Conservation (phyloP, 371 early-diverging fungal species). For the Ordospora colligata region DNA sequence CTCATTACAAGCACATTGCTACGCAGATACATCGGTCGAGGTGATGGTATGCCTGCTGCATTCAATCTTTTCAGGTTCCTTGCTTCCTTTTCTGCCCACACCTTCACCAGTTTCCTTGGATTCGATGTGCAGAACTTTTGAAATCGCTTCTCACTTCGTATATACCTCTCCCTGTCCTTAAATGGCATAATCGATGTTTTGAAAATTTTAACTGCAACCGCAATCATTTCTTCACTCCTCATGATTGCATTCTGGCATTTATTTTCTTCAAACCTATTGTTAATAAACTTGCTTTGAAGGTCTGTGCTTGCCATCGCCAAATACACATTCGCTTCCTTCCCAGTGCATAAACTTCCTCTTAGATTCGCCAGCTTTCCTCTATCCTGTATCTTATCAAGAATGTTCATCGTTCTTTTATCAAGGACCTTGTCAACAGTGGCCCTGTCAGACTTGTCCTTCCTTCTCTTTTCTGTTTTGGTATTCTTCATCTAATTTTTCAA, state of each 20-base stretch:
- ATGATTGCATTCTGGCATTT: background rate
- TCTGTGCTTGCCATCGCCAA: conserved; percentile 30
- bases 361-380: conserved; percentile 76
- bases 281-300: conserved; percentile 52
- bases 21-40: conserved; percentile 78
- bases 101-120: conserved; percentile 93
- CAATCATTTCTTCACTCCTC: conserved; percentile 65
- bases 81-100: conserved; percentile 99
- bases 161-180: conserved; percentile 94
- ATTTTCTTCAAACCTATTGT: background rate
- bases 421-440: conserved; percentile 92
- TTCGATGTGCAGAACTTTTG: conserved; percentile 84
- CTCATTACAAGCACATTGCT: conserved; percentile 92
- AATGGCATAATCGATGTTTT: conserved; percentile 94
- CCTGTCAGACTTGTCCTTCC: conserved; percentile 78
- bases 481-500: conserved; percentile 28
- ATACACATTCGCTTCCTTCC: conserved; percentile 71
- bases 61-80: conserved; percentile 84
- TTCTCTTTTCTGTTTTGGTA: conserved; percentile 45
- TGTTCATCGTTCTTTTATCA: conserved; percentile 87
- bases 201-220: conserved; percentile 90
- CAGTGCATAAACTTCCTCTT: conserved; percentile 89
- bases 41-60: conserved; percentile 80
- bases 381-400: conserved; percentile 84
- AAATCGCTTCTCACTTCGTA: conserved; percentile 89